These are phyloP conservation scores for Exophiala sp. DNA, from an alignment of 2,329 filamentous ascomycete species.

Conservation along the genomic window DNA sequence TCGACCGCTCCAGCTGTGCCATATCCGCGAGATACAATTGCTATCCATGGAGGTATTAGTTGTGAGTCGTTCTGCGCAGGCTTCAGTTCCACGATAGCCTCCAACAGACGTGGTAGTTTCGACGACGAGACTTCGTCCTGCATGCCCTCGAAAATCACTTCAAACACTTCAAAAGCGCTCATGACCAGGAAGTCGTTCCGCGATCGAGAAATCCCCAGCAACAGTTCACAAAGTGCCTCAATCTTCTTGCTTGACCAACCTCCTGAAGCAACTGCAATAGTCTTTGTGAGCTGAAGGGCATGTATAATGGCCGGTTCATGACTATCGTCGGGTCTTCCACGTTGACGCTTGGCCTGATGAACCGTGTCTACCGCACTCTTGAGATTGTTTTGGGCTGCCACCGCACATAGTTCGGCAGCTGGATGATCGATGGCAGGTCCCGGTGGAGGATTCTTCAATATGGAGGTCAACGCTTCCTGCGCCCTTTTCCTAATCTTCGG, in stretches of 20 bases:
- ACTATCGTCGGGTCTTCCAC: conserved; percentile 50
- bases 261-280: conserved; percentile 77
- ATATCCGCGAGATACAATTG: conserved; percentile 89
- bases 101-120: conserved; percentile 83
- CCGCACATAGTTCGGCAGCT: conserved; percentile 92
- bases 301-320: conserved; percentile 86
- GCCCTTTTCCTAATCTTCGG: conserved; percentile 94
- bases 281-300: conserved; percentile 86
- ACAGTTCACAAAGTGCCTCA: conserved; percentile 81
- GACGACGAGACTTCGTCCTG: conserved; percentile 79
- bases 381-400: conserved; percentile 78
- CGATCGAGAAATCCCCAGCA: conserved; percentile 82
- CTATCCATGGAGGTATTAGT: conserved; percentile 92
- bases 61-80: conserved; percentile 92
- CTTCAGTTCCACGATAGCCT: conserved; percentile 87
- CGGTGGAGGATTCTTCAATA: conserved; percentile 80
- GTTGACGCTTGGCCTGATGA: conserved; percentile 64
- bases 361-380: conserved; percentile 66
- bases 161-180: conserved; percentile 94
- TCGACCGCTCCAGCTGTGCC: conserved; percentile 87
- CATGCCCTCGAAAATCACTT: conserved; percentile 93
- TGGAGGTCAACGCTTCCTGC: conserved; percentile 79
- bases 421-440: conserved; percentile 92
- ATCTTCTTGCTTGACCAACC: conserved; percentile 98
- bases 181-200: conserved; percentile 96